phyloP scores from a whole-genome alignment of 192 early-diverging fungal genomes.

The Coemansia sp. region DNA sequence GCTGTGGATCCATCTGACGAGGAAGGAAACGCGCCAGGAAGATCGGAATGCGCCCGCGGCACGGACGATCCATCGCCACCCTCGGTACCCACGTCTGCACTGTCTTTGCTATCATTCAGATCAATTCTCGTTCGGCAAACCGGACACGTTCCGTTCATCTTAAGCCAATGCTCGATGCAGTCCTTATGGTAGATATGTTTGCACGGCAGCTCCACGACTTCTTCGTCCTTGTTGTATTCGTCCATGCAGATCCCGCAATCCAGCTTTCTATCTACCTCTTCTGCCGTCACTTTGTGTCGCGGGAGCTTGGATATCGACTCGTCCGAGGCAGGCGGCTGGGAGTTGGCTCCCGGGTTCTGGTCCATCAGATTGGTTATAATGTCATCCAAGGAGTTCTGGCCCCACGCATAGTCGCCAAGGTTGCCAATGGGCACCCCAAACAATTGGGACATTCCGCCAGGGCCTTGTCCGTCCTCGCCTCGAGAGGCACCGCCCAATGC shows the following conservation, averaged over 20 bases:
- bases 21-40: slow-evolving; percentile 52
- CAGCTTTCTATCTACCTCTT: slow-evolving; percentile 62
- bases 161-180: slow-evolving; percentile 91
- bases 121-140: slow-evolving; percentile 68
- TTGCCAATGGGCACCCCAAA: slow-evolving; percentile 58
- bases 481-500: slow-evolving; percentile 38
- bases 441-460: slow-evolving; percentile 20
- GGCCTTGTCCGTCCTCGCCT: slow-evolving; percentile 25
- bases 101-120: background rate
- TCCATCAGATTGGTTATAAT: slow-evolving; percentile 88
- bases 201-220: slow-evolving; percentile 73
- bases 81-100: background rate
- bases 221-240: slow-evolving; percentile 71
- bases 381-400: slow-evolving; percentile 78
- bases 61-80: background rate
- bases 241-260: slow-evolving; percentile 93
- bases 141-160: slow-evolving; percentile 91
- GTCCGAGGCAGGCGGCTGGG: slow-evolving; percentile 79
- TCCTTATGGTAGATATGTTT: slow-evolving; percentile 84
- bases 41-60: slow-evolving; percentile 33
- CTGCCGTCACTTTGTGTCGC: slow-evolving; percentile 50
- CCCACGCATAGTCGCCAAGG: slow-evolving; percentile 85
- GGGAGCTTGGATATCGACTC: slow-evolving; percentile 71
- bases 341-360: slow-evolving; percentile 57
- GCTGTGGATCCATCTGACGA: slow-evolving; percentile 15